Conservation (phyloP, 225 moss, liverwort and hornwort species). For the Lunularia cruciata region DNA sequence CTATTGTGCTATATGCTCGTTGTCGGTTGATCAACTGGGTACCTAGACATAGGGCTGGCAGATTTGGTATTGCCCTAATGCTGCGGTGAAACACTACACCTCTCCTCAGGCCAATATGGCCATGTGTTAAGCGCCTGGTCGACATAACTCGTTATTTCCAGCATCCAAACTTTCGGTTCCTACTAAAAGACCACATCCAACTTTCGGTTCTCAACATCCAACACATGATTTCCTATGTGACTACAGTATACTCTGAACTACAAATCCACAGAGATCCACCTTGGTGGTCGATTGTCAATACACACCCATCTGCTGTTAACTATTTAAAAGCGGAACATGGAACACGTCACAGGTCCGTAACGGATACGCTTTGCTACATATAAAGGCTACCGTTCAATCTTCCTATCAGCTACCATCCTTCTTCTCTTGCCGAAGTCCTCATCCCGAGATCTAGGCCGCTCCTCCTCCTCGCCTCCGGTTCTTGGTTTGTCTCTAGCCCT, state of each 20-base stretch:
- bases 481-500: conserved; percentile 74
- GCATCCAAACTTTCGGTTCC: conserved; percentile 19
- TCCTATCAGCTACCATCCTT: conserved; percentile 81
- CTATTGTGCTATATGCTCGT: not conserved
- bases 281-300: conserved; percentile 4
- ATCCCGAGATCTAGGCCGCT: conserved; percentile 79
- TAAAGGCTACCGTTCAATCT: conserved; percentile 67
- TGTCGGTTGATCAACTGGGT: conserved; percentile 17
- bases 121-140: conserved; percentile 11
- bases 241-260: conserved; percentile 25
- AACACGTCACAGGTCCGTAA: conserved; percentile 22
- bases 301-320: not conserved
- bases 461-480: conserved; percentile 56
- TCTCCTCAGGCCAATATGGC: conserved; percentile 28
- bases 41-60: conserved; percentile 18
- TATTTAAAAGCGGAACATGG: conserved; percentile 19
- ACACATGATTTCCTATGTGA: not conserved
- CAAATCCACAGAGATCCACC: conserved; percentile 15
- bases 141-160: conserved; percentile 11
- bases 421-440: conserved; percentile 92
- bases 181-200: not conserved
- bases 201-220: conserved; percentile 1
- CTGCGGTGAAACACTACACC: conserved; percentile 1
- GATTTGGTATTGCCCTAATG: conserved; percentile 11
- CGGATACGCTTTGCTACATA: not conserved